phyloP scores from a whole-genome alignment of 192 early-diverging fungal species.

The Dissophora ornata region DNA sequence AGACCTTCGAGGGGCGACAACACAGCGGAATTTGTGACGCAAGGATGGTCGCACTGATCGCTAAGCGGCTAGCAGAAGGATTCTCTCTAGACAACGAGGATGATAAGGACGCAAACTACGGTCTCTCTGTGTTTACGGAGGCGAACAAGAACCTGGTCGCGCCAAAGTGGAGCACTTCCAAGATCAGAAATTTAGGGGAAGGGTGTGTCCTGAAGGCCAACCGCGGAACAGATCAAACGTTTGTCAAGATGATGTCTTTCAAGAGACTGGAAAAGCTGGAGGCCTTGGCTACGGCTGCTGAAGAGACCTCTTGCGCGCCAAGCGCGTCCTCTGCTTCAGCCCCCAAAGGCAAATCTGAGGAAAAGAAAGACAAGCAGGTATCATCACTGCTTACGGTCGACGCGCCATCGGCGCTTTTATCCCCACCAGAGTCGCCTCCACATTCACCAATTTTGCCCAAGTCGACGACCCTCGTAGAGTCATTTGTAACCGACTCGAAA shows the following conservation, averaged over 20 bases:
- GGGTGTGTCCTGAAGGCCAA: constrained; percentile 49
- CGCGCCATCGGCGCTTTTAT: too few relatives aligned
- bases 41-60: constrained; percentile 79
- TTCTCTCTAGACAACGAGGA: background rate
- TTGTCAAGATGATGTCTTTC: constrained; percentile 32
- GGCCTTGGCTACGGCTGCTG: background rate
- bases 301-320: background rate
- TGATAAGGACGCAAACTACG: constrained; percentile 2
- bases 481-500: constrained; percentile 12
- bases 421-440: background rate
- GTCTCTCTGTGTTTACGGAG: constrained; percentile 21
- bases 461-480: background rate
- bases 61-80: constrained; percentile 62
- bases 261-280: constrained; percentile 21
- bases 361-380: too few relatives aligned
- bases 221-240: constrained; percentile 16
- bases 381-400: too few relatives aligned
- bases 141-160: constrained; percentile 14
- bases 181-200: constrained; percentile 8
- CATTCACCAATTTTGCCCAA: background rate
- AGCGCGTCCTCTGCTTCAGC: background rate
- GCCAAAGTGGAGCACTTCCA: constrained; percentile 19
- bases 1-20: constrained; percentile 77
- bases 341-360: too few relatives aligned
- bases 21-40: constrained; percentile 90